A percentile compares a stretch with the other conserved stretches of the same genome.
Evolutionary conservation across 306 rosid species (phyloP).

Genomic region (Notholithocarpus densiflorus): DNA sequence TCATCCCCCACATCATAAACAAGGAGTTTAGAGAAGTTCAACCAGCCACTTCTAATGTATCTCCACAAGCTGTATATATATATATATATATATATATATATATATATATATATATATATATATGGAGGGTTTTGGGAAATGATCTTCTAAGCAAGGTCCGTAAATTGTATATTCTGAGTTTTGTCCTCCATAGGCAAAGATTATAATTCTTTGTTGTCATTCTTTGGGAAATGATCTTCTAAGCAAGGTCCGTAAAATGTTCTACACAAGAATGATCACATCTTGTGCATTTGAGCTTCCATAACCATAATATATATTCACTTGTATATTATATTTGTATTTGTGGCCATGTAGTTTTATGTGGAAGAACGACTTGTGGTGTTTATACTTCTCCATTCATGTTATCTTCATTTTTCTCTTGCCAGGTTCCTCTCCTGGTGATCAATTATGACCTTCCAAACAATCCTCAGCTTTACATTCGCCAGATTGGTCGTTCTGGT

Average conservation of each 20-base stretch:
- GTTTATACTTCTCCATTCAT: neutral
- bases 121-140: neutral
- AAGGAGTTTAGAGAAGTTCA: too few relatives aligned
- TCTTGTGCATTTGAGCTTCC: neutral
- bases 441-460: constrained; percentile 96
- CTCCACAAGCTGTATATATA: too few relatives aligned
- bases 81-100: too few relatives aligned
- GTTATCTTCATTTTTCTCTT: neutral
- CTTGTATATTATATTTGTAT: neutral
- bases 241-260: neutral
- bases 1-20: too few relatives aligned
- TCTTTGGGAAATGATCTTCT: neutral
- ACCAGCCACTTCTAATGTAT: too few relatives aligned
- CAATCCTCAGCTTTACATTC: constrained; percentile 93
- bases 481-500: constrained; percentile 91
- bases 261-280: neutral
- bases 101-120: too few relatives aligned
- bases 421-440: constrained; percentile 76
- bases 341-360: neutral
- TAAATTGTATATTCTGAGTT: neutral
- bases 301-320: neutral
- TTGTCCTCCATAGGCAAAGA: neutral
- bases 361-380: neutral
- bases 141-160: neutral
- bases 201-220: too few relatives aligned